phyloP scores from a whole-genome alignment of 176 grass and related monocot genomes.

The Rhipidocladum racemiflorum region DNA sequence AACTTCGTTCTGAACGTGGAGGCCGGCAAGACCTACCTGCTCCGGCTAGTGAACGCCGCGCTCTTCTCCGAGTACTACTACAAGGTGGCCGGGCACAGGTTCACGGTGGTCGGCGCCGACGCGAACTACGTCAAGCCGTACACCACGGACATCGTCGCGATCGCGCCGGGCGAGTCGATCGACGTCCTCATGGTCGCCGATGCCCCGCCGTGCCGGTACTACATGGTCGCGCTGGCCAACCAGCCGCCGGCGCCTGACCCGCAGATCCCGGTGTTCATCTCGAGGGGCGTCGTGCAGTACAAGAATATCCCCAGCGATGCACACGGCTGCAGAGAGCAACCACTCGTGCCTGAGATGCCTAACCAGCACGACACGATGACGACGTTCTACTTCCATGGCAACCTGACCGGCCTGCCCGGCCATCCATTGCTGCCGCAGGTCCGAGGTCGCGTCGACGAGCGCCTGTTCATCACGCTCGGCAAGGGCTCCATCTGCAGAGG shows the following conservation, averaged over 20 bases:
- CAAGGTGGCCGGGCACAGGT: not conserved
- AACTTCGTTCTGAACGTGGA: not conserved
- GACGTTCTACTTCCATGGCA: slow-evolving; percentile 1
- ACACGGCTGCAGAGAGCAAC: not conserved
- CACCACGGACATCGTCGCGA: slow-evolving; percentile 2
- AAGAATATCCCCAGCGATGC: not conserved
- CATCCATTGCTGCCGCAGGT: not conserved
- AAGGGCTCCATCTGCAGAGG: not conserved
- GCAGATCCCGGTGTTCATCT: not conserved
- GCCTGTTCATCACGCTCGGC: not conserved
- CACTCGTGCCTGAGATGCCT: not conserved
- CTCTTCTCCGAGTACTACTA: slow-evolving; percentile 7
- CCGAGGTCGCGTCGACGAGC: not conserved
- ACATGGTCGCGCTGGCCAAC: slow-evolving; percentile 8
- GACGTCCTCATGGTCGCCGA: slow-evolving; percentile 23
- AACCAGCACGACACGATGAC: not conserved
- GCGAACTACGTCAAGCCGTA: slow-evolving; percentile 16
- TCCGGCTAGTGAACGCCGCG: not conserved
- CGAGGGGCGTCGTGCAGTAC: not conserved
- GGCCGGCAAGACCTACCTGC: not conserved
- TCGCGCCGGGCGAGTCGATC: slow-evolving; percentile 10
- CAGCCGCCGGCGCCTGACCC: not conserved
- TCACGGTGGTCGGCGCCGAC: not conserved
- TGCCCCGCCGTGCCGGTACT: not conserved
- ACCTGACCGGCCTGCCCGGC: not conserved